Base-by-base conservation (phyloP, 2,329 filamentous ascomycete genomes). In the Mollisiaceae sp. region DNA sequence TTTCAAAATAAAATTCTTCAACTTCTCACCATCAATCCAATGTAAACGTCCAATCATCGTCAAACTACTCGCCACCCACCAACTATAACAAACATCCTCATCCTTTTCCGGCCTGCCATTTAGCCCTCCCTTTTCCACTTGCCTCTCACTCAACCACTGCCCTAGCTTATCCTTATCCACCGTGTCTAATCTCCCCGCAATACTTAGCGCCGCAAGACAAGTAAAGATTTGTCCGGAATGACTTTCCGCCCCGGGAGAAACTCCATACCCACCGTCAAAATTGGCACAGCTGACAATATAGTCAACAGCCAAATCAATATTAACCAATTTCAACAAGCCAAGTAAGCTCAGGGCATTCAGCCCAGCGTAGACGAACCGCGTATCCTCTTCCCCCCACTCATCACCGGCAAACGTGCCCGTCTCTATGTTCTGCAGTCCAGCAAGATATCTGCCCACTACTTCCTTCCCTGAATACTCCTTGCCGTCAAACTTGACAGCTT, bases 31-130 rank as follows among this genome's bases (percentile, higher is more conserved):
- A 80, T 99, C 92, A 76, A 99, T 96, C 95, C 95, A 99, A 77
- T 97, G 92, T 61, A 93, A 85, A 63, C 90, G 89, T 62, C 86
- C 89, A 71, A 99, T 91, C 85, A 98, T 97, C 55, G 91, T 90
- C 71, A 99, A 81, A 77, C 94, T 97, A 75, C 92, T 94, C 75
- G 94, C 82, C 54, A 98, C 95, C 95, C 95, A 99, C 95, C 95
- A 99, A 77, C 93, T 97, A 80, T 99, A 99, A 81, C 95, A 99
- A 15, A 97, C 94, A 77, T 99, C 95, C 77, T 97, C 94, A 68
- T 91, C 81, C 82, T 99, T 99, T 80, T 98, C 95, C 0, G 95
- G 95, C 58, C 95, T 86, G 2, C 95, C 95, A 76, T 99, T 99
- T 59, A 99, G 81, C 0, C 95, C 95, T 36, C 95, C 95, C 57